Percentiles rank a stretch among this genome's conserved stretches.
These are phyloP conservation scores for Rhizomucor pusillus DNA, from an alignment of 371 early-diverging fungal species.

Conservation along the genomic window DNA sequence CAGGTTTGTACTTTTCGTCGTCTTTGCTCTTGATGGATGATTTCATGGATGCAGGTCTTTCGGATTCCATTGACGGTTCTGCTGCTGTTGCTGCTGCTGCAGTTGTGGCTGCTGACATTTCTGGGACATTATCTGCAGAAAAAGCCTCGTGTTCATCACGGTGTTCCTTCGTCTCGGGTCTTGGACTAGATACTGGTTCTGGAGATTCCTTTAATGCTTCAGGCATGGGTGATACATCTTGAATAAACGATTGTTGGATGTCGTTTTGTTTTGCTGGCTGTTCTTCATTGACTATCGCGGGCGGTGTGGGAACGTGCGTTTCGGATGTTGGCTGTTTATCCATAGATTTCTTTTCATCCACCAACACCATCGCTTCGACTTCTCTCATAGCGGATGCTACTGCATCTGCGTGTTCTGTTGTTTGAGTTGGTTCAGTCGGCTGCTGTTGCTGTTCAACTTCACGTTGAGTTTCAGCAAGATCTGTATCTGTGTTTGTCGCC, in stretches of 20 bases:
- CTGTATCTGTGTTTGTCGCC: background rate
- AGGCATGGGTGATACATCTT: background rate
- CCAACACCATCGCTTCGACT: slow-evolving; percentile 13
- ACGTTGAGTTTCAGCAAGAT: background rate
- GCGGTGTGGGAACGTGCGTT: too few relatives aligned
- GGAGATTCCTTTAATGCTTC: background rate
- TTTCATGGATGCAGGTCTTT: background rate
- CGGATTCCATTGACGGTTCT: background rate
- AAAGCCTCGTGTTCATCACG: background rate
- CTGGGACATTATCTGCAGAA: background rate
- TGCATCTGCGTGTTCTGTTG: slow-evolving; percentile 1
- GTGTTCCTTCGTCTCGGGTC: background rate
- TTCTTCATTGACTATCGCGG: too few relatives aligned
- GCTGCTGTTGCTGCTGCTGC: slow-evolving; percentile 8
- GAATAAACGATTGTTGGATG: background rate
- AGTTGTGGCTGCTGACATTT: slow-evolving; percentile 2
- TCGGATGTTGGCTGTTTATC: too few relatives aligned
- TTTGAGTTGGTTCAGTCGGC: background rate
- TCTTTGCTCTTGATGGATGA: slow-evolving; percentile 1
- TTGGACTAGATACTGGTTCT: background rate
- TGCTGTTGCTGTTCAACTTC: background rate
- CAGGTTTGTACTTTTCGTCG: slow-evolving; percentile 5
- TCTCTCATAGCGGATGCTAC: slow-evolving; percentile 14
- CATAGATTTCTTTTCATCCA: background rate
- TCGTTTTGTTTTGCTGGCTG: background rate